Percentiles rank a stretch among this genome's conserved stretches.
Evolutionary conservation across 1,139 yeast genomes (phyloP).

Genomic region (Suhomyces anneliseae): DNA sequence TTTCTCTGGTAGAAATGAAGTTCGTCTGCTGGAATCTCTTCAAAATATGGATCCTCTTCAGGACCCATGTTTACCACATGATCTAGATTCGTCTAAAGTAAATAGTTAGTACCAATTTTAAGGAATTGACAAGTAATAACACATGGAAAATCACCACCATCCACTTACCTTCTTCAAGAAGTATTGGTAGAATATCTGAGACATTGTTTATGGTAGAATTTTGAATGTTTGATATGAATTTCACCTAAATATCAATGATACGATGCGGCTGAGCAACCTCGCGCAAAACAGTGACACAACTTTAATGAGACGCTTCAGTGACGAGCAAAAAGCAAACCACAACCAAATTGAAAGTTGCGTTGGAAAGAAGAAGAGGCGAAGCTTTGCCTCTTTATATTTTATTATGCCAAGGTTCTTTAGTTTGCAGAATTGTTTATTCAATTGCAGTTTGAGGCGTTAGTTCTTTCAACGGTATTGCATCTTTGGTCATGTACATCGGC

Average conservation of each 20-base stretch:
- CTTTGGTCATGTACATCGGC: too few relatives aligned
- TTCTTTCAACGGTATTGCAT: too few relatives aligned
- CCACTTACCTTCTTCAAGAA: constrained; percentile 42
- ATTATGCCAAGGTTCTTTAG: too few relatives aligned
- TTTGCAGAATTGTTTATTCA: too few relatives aligned
- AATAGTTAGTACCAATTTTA: constrained; percentile 2
- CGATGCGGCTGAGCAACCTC: neutral
- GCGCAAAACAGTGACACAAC: too few relatives aligned
- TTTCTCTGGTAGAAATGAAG: constrained; percentile 46
- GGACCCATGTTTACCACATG: constrained; percentile 34
- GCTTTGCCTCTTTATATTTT: too few relatives aligned
- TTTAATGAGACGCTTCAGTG: too few relatives aligned
- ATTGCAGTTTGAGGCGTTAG: too few relatives aligned
- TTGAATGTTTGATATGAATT: neutral
- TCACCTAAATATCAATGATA: neutral
- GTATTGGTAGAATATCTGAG: constrained; percentile 29
- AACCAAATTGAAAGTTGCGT: too few relatives aligned
- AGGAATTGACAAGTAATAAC: too few relatives aligned
- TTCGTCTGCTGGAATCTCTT: constrained; percentile 49
- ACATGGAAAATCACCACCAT: neutral
- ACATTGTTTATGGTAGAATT: constrained; percentile 15
- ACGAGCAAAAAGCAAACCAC: too few relatives aligned
- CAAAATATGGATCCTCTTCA: constrained; percentile 47
- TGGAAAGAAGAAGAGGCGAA: too few relatives aligned
- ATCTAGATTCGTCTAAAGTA: constrained; percentile 38